Evolutionary conservation across 345 rosid species (phyloP).

Genomic region (Murraya koenigii): DNA sequence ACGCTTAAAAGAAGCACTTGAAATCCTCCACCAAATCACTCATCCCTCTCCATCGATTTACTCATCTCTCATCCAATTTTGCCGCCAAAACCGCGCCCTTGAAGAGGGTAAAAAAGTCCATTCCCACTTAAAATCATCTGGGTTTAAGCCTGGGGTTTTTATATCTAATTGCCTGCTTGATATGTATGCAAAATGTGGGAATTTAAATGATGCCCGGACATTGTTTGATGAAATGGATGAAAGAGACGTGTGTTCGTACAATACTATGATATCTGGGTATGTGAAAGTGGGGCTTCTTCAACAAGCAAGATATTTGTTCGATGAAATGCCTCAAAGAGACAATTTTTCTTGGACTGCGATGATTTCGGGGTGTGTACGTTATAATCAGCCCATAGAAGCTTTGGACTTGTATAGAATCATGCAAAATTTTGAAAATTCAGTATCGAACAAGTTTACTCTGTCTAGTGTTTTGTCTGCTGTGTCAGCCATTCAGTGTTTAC

Average conservation of each 20-base stretch:
- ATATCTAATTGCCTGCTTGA: conserved; percentile 64
- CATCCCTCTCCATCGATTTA: conserved; percentile 64
- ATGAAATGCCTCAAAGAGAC: conserved; percentile 80
- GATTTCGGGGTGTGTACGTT: conserved; percentile 70
- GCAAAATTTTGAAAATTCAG: conserved; percentile 34
- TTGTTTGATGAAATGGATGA: conserved; percentile 60
- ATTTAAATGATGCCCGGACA: conserved; percentile 50
- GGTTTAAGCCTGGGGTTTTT: conserved; percentile 62
- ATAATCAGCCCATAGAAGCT: conserved; percentile 51
- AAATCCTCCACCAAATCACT: conserved; percentile 44
- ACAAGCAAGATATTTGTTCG: conserved; percentile 62
- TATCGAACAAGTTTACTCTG: conserved; percentile 55
- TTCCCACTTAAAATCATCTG: conserved; percentile 47
- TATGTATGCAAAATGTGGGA: conserved; percentile 66
- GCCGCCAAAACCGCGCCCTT: conserved; percentile 46
- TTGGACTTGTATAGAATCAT: conserved; percentile 49
- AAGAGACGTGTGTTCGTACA: conserved; percentile 83
- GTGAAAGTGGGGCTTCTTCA: conserved; percentile 47
- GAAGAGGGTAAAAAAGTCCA: conserved; percentile 57
- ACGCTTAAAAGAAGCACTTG: conserved; percentile 54
- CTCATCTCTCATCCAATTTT: conserved; percentile 57
- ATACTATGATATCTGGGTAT: conserved; percentile 63
- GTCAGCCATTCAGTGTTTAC: conserved; percentile 53
- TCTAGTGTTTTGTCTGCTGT: conserved; percentile 76
- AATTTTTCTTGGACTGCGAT: conserved; percentile 89